Percentiles rank a stretch among this genome's conserved stretches.
Conservation (phyloP, 2,329 filamentous ascomycete species). For the Colletotrichum lini region DNA sequence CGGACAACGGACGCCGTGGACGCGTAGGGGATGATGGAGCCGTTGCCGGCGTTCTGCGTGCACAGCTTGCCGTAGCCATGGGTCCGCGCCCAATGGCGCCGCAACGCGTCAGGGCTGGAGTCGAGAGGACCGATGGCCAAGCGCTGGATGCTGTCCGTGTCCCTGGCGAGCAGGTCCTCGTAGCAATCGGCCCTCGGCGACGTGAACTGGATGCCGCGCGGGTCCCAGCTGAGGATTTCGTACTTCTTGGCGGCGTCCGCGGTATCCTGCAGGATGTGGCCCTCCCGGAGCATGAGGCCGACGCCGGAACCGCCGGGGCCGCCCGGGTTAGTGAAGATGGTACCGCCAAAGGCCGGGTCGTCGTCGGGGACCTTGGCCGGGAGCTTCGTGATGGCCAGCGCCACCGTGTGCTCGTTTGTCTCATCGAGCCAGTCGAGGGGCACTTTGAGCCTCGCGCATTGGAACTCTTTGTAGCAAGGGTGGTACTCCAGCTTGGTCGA, state of each 20-base stretch:
- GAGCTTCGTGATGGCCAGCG: constrained; percentile 58
- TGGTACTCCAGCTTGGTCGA: constrained; percentile 55
- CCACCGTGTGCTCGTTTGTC: constrained; percentile 49
- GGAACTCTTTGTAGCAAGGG: constrained; percentile 55
- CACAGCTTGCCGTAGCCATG: constrained; percentile 51
- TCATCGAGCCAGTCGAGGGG: constrained; percentile 58
- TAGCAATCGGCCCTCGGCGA: constrained; percentile 58
- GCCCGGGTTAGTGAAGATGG: constrained; percentile 61
- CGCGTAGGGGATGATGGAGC: constrained; percentile 52
- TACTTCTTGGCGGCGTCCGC: constrained; percentile 53
- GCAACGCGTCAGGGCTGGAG: constrained; percentile 25
- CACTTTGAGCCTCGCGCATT: constrained; percentile 59
- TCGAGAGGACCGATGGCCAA: constrained; percentile 50
- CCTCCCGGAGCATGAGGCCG: constrained; percentile 45
- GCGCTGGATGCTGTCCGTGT: constrained; percentile 49
- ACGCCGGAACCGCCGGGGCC: constrained; percentile 61
- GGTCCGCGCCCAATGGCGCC: constrained; percentile 28
- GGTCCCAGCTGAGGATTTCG: constrained; percentile 61
- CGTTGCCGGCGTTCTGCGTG: constrained; percentile 40
- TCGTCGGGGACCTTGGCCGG: constrained; percentile 55
- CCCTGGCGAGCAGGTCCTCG: constrained; percentile 49
- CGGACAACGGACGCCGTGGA: constrained; percentile 57
- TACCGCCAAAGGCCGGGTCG: constrained; percentile 58
- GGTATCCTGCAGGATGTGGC: constrained; percentile 40
- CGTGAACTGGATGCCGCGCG: constrained; percentile 57